phyloP scores from a whole-genome alignment of 495 filamentous ascomycete genomes.

The Evernia prunastri region DNA sequence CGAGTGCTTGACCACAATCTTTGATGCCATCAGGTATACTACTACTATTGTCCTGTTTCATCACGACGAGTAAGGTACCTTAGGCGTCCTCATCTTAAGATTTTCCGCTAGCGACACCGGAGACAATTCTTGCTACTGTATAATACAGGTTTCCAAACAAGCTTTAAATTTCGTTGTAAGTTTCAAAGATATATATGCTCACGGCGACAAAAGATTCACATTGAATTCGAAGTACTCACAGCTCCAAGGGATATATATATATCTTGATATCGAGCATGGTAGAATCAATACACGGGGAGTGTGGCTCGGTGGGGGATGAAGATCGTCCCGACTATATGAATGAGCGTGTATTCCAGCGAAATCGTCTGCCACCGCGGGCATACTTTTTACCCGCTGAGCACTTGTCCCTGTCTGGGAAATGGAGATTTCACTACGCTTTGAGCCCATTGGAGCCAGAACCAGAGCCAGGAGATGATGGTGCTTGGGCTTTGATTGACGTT shows the following conservation, averaged over 20 bases:
- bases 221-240: too few relatives aligned
- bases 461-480: constrained; percentile 20
- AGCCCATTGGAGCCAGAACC: constrained; percentile 44
- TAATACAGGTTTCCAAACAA: too few relatives aligned
- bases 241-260: neutral
- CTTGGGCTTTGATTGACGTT: constrained; percentile 51
- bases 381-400: constrained; percentile 50
- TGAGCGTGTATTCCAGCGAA: constrained; percentile 49
- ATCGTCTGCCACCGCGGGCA: constrained; percentile 54
- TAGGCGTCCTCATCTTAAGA: too few relatives aligned
- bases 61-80: too few relatives aligned
- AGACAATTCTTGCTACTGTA: too few relatives aligned
- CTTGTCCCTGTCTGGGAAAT: constrained; percentile 50
- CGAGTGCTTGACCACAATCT: too few relatives aligned
- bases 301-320: neutral
- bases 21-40: too few relatives aligned
- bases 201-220: too few relatives aligned
- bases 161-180: too few relatives aligned
- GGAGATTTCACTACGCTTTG: constrained; percentile 52
- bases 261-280: neutral
- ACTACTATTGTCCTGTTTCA: too few relatives aligned
- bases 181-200: too few relatives aligned
- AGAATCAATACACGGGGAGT: neutral
- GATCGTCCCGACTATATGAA: constrained; percentile 22
- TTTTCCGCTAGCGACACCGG: too few relatives aligned